A percentile compares a stretch with the other conserved stretches of the same genome.
These are phyloP conservation scores for Boletus fagicola DNA, from an alignment of 768 basidiomycete genomes.

Conservation along the genomic window DNA sequence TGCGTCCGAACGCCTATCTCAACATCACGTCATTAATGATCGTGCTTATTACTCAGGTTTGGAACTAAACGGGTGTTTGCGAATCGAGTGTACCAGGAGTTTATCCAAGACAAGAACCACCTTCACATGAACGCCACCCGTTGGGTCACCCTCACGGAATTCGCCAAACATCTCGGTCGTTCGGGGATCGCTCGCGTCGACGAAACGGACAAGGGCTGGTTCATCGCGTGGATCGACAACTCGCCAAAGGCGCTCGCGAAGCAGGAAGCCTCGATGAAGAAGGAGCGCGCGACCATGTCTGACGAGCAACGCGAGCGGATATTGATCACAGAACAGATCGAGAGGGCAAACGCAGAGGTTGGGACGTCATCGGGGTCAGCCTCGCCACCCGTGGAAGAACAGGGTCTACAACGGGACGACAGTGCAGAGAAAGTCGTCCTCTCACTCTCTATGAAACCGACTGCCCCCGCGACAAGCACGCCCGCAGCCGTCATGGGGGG, in stretches of 20 bases:
- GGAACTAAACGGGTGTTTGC: conserved; percentile 94
- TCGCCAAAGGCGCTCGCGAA: conserved; percentile 92
- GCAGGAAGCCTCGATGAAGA: conserved; percentile 83
- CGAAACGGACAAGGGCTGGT: conserved; percentile 99
- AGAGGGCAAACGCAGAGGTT: conserved; percentile 63
- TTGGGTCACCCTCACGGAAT: conserved; percentile 98
- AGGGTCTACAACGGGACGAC: conserved; percentile 69
- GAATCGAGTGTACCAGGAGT: conserved; percentile 97
- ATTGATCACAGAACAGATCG: conserved; percentile 91
- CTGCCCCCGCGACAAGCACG: conserved; percentile 26
- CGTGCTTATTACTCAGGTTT: conserved; percentile 47
- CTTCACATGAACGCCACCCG: conserved; percentile 98
- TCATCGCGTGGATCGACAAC: conserved; percentile 95
- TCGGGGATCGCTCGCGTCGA: conserved; percentile 88
- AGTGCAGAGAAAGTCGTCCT: conserved; percentile 71
- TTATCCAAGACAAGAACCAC: conserved; percentile 90
- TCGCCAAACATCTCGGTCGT: conserved; percentile 84
- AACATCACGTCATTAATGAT: neutral
- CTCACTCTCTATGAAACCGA: conserved; percentile 61
- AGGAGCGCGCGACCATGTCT: conserved; percentile 85
- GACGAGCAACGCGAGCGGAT: conserved; percentile 93
- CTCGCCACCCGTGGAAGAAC: conserved; percentile 46
- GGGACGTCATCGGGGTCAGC: conserved; percentile 32
- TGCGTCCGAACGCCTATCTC: conserved; percentile 33
- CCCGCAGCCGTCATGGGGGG: conserved; percentile 37